Conservation (phyloP, 768 basidiomycete genomes). For the Rhizopogon rudus region DNA sequence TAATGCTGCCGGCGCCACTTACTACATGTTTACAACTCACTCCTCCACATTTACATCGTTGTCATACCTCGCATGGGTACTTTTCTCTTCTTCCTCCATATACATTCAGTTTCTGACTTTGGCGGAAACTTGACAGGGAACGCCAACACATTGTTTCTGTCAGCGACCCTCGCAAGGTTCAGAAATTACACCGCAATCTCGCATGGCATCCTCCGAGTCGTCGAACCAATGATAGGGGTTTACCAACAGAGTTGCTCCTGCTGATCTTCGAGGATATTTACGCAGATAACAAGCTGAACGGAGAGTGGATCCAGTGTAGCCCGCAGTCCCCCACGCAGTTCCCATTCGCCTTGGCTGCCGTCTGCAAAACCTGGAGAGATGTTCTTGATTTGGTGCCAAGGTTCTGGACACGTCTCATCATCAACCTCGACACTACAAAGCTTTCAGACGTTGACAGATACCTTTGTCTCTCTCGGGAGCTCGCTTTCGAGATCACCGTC, state of each 20-base stretch:
- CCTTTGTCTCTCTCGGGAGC: slow-evolving; percentile 3
- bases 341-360: slow-evolving; percentile 4
- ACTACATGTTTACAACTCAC: too few species aligned
- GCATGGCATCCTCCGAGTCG: too few species aligned
- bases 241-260: neutral
- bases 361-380: slow-evolving; percentile 4
- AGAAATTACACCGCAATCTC: neutral
- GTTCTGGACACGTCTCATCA: slow-evolving; percentile 7
- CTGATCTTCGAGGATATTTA: neutral
- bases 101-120: neutral
- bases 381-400: slow-evolving; percentile 1
- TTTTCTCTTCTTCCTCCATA: neutral
- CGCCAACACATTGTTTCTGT: neutral
- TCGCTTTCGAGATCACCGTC: slow-evolving; percentile 2
- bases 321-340: slow-evolving; percentile 1
- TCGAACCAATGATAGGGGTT: neutral
- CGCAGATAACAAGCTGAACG: neutral
- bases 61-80: neutral
- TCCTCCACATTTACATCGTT: too few species aligned
- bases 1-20: too few species aligned
- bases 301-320: neutral
- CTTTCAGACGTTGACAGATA: neutral
- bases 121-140: neutral
- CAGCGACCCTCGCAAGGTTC: neutral
- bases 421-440: slow-evolving; percentile 4